Conservation (phyloP, 176 grass and related monocot species). For the Rhynchospora breviuscula region DNA sequence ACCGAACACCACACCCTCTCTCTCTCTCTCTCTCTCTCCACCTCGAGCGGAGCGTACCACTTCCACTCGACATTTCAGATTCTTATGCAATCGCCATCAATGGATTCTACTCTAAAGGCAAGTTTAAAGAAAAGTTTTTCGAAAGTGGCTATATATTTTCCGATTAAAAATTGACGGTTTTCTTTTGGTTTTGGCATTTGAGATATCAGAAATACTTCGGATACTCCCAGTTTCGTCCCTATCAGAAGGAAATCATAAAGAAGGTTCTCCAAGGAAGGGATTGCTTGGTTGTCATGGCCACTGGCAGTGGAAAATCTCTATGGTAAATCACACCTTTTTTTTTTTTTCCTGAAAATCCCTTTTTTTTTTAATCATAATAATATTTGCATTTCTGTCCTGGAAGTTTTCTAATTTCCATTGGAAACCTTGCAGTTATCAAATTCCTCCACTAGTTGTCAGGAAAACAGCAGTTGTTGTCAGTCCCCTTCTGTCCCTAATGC, state of each 20-base stretch:
- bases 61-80: not conserved
- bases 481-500: conserved; percentile 86
- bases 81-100: conserved; percentile 2
- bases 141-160: conserved; percentile 35
- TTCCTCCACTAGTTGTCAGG: conserved; percentile 62
- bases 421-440: conserved; percentile 55
- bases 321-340: conserved; percentile 34
- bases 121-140: not conserved
- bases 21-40: not conserved
- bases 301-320: conserved; percentile 90
- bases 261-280: conserved; percentile 60
- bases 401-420: not conserved
- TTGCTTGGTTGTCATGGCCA: conserved; percentile 87
- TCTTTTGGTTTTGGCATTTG: not conserved
- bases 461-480: conserved; percentile 81
- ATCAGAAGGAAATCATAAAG: conserved; percentile 73
- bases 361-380: not conserved
- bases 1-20: no score
- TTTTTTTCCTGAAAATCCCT: not conserved
- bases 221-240: conserved; percentile 50
- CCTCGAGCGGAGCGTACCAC: not conserved
- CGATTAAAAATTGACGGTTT: not conserved
- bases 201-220: conserved; percentile 62
- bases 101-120: conserved; percentile 69
- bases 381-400: not conserved